Percentiles rank a stretch among this genome's conserved stretches.
These are phyloP conservation scores for Nannizzia gypsea DNA, from an alignment of 2,329 filamentous ascomycete species.

Conservation along the genomic window DNA sequence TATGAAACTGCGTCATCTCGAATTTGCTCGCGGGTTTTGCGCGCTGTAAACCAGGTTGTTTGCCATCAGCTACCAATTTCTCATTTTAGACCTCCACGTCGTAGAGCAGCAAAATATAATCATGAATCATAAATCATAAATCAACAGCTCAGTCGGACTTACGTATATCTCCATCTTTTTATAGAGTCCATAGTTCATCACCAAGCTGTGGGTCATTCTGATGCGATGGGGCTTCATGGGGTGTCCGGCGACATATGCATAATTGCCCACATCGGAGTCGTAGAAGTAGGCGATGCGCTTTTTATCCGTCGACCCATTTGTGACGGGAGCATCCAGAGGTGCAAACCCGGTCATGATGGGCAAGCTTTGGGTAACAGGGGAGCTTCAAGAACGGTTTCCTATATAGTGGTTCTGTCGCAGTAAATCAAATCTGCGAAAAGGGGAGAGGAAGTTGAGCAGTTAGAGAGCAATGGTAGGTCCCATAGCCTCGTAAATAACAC, in stretches of 20 bases:
- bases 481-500: neutral
- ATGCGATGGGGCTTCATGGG: slow-evolving; percentile 59
- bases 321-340: slow-evolving; percentile 42
- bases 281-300: slow-evolving; percentile 98
- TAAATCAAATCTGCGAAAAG: neutral
- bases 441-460: neutral
- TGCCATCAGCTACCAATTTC: neutral
- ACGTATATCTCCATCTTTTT: slow-evolving; percentile 63
- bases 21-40: slow-evolving; percentile 64
- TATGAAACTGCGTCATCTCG: slow-evolving; percentile 64
- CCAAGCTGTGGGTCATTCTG: slow-evolving; percentile 53
- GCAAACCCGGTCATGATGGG: slow-evolving; percentile 41
- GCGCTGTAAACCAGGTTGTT: slow-evolving; percentile 40
- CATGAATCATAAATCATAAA: neutral
- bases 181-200: slow-evolving; percentile 64
- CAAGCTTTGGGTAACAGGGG: neutral
- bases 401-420: neutral
- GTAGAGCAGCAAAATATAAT: too few species aligned
- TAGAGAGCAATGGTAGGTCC: neutral
- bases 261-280: slow-evolving; percentile 95
- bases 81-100: neutral
- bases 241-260: slow-evolving; percentile 75
- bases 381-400: neutral
- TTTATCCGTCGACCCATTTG: slow-evolving; percentile 42
- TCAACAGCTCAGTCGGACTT: slow-evolving; percentile 19